Conservation (phyloP, 495 filamentous ascomycete genomes). For the Clavariopsis aquatica region DNA sequence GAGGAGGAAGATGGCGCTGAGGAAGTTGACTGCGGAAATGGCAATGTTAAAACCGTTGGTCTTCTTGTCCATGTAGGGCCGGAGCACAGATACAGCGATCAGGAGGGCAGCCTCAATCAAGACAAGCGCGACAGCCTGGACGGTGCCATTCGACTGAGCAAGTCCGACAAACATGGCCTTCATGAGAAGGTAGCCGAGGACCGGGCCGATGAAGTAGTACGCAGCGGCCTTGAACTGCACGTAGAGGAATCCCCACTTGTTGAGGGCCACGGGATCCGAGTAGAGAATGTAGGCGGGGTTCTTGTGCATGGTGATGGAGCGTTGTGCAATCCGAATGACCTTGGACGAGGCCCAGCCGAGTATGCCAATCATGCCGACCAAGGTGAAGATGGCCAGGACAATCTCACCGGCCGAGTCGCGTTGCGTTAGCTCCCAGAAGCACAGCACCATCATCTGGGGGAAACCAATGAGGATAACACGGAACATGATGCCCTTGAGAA, state of each 20-base stretch:
- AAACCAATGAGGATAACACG: constrained; percentile 88
- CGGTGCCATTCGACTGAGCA: constrained; percentile 68
- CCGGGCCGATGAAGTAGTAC: constrained; percentile 93
- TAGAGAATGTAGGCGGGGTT: constrained; percentile 98
- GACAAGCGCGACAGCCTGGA: constrained; percentile 82
- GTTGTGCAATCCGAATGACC: constrained; percentile 83
- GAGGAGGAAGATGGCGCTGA: constrained; percentile 87
- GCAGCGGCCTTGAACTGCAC: constrained; percentile 95
- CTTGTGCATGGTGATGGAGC: constrained; percentile 87
- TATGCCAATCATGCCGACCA: constrained; percentile 75
- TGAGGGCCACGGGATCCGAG: constrained; percentile 86
- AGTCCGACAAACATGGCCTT: constrained; percentile 93
- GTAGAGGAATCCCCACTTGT: constrained; percentile 99
- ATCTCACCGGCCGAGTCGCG: constrained; percentile 85
- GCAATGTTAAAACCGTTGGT: constrained; percentile 97
- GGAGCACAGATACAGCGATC: constrained; percentile 74
- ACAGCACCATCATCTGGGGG: constrained; percentile 87
- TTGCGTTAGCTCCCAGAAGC: constrained; percentile 90
- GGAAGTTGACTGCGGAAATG: constrained; percentile 84
- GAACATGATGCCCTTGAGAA: constrained; percentile 90
- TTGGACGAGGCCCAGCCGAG: constrained; percentile 88
- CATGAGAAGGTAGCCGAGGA: constrained; percentile 74
- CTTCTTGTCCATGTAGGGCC: constrained; percentile 99
- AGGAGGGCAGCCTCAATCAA: constrained; percentile 82
- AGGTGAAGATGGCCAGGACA: constrained; percentile 84